Percentiles rank a stretch among this genome's conserved stretches.
These are phyloP conservation scores for Selenicereus undatus DNA, from an alignment of 148 eudicot genomes.

Conservation along the genomic window DNA sequence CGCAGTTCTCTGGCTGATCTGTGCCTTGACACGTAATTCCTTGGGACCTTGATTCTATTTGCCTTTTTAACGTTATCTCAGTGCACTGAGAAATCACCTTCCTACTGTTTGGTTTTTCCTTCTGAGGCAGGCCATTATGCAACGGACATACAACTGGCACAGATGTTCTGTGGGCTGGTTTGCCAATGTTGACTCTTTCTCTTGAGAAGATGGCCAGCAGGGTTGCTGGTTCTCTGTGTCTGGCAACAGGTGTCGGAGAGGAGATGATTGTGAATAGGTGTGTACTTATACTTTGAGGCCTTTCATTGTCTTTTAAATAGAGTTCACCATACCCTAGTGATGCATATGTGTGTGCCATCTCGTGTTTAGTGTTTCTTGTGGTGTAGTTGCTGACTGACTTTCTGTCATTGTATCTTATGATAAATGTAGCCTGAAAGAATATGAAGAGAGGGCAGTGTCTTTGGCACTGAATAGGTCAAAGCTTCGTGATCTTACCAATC, in stretches of 20 bases:
- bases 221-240: slow-evolving; percentile 92
- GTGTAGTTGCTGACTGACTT: slow-evolving; percentile 12
- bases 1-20: slow-evolving; percentile 93
- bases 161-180: slow-evolving; percentile 98
- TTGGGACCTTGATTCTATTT: neutral
- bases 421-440: slow-evolving; percentile 61
- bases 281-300: slow-evolving; percentile 17
- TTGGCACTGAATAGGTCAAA: slow-evolving; percentile 66
- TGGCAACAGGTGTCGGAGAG: slow-evolving; percentile 89
- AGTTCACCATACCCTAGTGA: too few relatives aligned
- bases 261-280: slow-evolving; percentile 84
- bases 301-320: neutral
- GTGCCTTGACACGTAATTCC: slow-evolving; percentile 82
- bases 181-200: slow-evolving; percentile 92
- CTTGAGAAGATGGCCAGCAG: slow-evolving; percentile 96
- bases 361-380: neutral
- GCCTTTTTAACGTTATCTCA: slow-evolving; percentile 5
- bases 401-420: slow-evolving; percentile 14
- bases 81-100: neutral
- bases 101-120: slow-evolving; percentile 11
- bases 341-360: neutral
- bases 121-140: slow-evolving; percentile 68
- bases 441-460: slow-evolving; percentile 83
- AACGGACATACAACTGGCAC: slow-evolving; percentile 98
- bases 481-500: slow-evolving; percentile 68